phyloP scores from a whole-genome alignment of 2,329 filamentous ascomycete genomes.

The Pyricularia sp. region DNA sequence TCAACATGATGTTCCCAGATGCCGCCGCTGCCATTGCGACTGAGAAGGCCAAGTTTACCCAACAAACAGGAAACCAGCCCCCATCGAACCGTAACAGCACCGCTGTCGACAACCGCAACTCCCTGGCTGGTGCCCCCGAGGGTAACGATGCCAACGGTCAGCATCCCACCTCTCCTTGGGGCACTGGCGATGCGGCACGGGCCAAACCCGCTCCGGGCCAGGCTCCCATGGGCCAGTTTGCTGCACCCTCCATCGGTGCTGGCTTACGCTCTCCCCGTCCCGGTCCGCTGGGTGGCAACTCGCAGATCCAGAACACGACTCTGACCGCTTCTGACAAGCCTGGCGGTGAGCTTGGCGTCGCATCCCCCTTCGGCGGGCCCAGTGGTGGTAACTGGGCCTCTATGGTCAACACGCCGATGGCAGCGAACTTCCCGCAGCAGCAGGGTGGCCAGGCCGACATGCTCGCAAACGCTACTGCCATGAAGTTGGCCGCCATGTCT shows the following conservation, averaged over 20 bases:
- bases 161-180: conserved; percentile 76
- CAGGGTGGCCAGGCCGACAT: conserved; percentile 76
- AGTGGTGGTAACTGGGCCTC: conserved; percentile 90
- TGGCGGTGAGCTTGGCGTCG: conserved; percentile 62
- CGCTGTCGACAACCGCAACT: conserved; percentile 66
- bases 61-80: conserved; percentile 83
- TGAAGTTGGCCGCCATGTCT: conserved; percentile 94
- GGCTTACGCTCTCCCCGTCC: conserved; percentile 73
- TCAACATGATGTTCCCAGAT: conserved; percentile 99
- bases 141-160: conserved; percentile 49
- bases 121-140: conserved; percentile 46
- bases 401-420: conserved; percentile 97
- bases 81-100: conserved; percentile 90
- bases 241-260: conserved; percentile 52
- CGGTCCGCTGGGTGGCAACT: conserved; percentile 53
- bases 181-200: conserved; percentile 42
- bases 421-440: conserved; percentile 68
- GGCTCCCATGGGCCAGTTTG: conserved; percentile 88
- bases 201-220: conserved; percentile 75
- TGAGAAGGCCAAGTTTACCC: conserved; percentile 94
- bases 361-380: conserved; percentile 68
- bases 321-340: conserved; percentile 64
- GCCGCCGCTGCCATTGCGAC: conserved; percentile 97
- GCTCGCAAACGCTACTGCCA: conserved; percentile 96
- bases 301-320: conserved; percentile 75